A percentile compares a stretch with the other conserved stretches of the same genome.
Conservation (phyloP, 768 basidiomycete species). For the Tricholoma furcatifolium region DNA sequence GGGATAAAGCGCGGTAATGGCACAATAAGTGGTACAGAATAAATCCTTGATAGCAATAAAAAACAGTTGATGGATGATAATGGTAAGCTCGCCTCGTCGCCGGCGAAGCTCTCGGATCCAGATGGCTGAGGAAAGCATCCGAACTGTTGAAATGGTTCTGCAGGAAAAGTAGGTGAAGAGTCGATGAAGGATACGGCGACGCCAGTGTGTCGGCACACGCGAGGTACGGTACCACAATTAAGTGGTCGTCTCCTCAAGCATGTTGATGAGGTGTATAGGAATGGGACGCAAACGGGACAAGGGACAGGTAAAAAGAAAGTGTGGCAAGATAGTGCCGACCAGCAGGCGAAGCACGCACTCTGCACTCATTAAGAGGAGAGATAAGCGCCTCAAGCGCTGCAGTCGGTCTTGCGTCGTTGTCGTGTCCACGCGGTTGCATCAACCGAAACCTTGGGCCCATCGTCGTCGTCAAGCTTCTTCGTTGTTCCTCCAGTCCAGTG, state of each 20-base stretch:
- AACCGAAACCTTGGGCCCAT: slow-evolving; percentile 52
- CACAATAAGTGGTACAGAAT: slow-evolving; percentile 25
- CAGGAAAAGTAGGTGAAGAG: slow-evolving; percentile 22
- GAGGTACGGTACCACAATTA: slow-evolving; percentile 79
- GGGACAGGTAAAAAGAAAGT: slow-evolving; percentile 35
- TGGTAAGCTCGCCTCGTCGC: slow-evolving; percentile 18
- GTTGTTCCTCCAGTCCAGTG: slow-evolving; percentile 28
- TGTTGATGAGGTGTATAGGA: slow-evolving; percentile 51
- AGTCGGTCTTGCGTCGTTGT: slow-evolving; percentile 71
- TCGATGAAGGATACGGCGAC: slow-evolving; percentile 36
- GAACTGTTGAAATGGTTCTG: slow-evolving; percentile 25
- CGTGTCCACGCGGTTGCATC: slow-evolving; percentile 50
- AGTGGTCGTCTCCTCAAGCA: slow-evolving; percentile 80
- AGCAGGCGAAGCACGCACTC: slow-evolving; percentile 55
- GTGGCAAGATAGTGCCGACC: slow-evolving; percentile 56
- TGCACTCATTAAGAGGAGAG: slow-evolving; percentile 47
- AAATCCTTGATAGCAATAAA: slow-evolving; percentile 48
- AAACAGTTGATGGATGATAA: slow-evolving; percentile 35
- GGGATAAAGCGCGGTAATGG: slow-evolving; percentile 3
- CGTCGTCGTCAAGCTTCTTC: slow-evolving; percentile 40
- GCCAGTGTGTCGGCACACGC: slow-evolving; percentile 77
- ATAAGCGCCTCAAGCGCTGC: slow-evolving; percentile 54
- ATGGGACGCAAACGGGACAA: slow-evolving; percentile 42
- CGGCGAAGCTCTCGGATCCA: slow-evolving; percentile 15
- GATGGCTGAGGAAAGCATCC: slow-evolving; percentile 22